Percentiles rank a stretch among this genome's conserved stretches.
Evolutionary conservation across 768 basidiomycete species (phyloP).

Genomic region (Rhodotorula diobovata): DNA sequence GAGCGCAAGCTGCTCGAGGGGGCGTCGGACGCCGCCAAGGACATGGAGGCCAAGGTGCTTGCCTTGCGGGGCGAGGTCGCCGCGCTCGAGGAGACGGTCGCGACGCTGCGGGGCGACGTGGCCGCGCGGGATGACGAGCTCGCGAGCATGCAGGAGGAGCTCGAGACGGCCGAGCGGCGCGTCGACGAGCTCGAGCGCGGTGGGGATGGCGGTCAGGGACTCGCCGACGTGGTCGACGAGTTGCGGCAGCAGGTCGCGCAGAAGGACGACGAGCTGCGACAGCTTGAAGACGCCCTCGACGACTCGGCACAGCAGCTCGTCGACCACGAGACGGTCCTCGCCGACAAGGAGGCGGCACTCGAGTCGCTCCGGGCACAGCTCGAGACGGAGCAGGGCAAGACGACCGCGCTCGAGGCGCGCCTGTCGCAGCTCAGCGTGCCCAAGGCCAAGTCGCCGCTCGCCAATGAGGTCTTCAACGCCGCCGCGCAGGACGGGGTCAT

Average conservation of each 20-base stretch:
- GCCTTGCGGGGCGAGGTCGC: constrained; percentile 7
- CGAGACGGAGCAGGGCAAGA: constrained; percentile 24
- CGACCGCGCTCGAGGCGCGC: constrained; percentile 23
- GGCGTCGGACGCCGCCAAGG: neutral
- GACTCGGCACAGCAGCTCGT: constrained; percentile 33
- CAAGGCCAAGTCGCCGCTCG: constrained; percentile 33
- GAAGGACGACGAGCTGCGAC: constrained; percentile 20
- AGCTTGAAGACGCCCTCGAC: constrained; percentile 37
- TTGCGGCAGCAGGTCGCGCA: constrained; percentile 12
- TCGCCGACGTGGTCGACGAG: constrained; percentile 7
- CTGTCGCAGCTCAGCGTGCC: constrained; percentile 32
- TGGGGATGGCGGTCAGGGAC: neutral
- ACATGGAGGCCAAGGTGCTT: constrained; percentile 15
- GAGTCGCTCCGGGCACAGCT: constrained; percentile 17
- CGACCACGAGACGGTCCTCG: constrained; percentile 26
- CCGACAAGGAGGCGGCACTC: constrained; percentile 29
- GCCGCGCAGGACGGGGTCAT: constrained; percentile 28
- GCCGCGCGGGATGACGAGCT: constrained; percentile 23
- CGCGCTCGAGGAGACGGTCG: constrained; percentile 4
- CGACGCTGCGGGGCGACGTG: constrained; percentile 4
- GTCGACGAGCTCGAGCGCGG: constrained; percentile 21
- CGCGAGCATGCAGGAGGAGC: constrained; percentile 19
- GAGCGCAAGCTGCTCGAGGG: constrained; percentile 13
- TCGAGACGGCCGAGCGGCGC: constrained; percentile 20
- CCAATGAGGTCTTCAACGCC: constrained; percentile 28